phyloP scores from a whole-genome alignment of 176 grass and related monocot genomes.

The Phoenix dactylifera region DNA sequence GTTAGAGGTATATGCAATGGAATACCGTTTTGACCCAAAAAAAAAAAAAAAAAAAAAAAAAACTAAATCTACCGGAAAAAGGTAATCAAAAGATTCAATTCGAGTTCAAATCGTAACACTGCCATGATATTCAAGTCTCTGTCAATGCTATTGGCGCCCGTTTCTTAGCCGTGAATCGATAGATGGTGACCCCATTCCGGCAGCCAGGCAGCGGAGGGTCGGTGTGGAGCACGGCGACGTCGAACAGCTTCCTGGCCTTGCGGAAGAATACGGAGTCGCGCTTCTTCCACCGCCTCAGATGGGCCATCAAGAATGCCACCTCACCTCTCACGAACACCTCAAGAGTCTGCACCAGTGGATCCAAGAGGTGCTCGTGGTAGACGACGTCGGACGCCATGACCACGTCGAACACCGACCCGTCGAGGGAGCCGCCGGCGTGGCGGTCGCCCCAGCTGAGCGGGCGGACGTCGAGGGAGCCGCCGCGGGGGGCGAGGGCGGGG shows the following conservation, averaged over 20 bases:
- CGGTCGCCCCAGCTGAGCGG: slow-evolving; percentile 47
- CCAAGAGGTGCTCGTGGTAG: slow-evolving; percentile 72
- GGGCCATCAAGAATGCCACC: slow-evolving; percentile 68
- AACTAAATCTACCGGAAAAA: too few species aligned
- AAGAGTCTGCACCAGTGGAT: slow-evolving; percentile 70
- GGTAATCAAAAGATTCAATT: too few species aligned
- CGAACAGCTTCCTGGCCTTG: slow-evolving; percentile 68
- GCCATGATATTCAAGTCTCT: too few species aligned
- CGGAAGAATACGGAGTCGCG: slow-evolving; percentile 74
- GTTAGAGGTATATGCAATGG: too few species aligned
- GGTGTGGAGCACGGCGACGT: slow-evolving; percentile 52
- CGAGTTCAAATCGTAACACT: too few species aligned
- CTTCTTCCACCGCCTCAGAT: slow-evolving; percentile 93
- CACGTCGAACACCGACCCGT: slow-evolving; percentile 39
- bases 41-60: too few species aligned
- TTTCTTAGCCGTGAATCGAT: slow-evolving; percentile 53
- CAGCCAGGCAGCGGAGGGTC: slow-evolving; percentile 55
- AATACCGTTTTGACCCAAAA: too few species aligned
- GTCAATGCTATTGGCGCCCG: too few species aligned
- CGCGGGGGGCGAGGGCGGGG: slow-evolving; percentile 29
- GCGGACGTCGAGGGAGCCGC: slow-evolving; percentile 43
- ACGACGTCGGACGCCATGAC: slow-evolving; percentile 76
- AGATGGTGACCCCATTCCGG: slow-evolving; percentile 52
- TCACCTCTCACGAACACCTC: slow-evolving; percentile 62
- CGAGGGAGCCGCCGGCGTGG: slow-evolving; percentile 8